Evolutionary conservation across 169 alveolate genomes (phyloP), one percentile per base, ranked within the genome.

Genomic region (Plasmodium knowlesi): DNA sequence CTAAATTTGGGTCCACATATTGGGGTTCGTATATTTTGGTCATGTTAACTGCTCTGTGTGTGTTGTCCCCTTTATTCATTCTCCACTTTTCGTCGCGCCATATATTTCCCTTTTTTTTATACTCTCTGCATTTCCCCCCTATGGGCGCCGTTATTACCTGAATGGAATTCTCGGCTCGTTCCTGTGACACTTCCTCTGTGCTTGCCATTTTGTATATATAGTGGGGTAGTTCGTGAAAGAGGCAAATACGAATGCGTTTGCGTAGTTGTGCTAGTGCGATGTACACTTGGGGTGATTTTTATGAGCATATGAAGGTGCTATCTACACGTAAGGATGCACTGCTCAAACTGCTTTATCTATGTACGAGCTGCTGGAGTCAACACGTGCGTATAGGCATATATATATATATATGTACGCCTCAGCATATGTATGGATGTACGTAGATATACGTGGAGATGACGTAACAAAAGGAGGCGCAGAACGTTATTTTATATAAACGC

Each of bases 81-180:
- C 61, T 50, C 61, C 61, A 12, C 25, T 25, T 25, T 32, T 41
- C 5, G 32, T 41, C 16, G 54, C 54, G 54, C 10, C 25, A 50
- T 50, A 4, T 16, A 50, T 12, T 16, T 80, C 57, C 37, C 54
- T 79, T 25, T 25, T 25, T 25, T 1, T 79, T 19, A 12, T 32
- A 8, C 6, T 10, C 25, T 83, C 34, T 32, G 39, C 72, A 50
- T 82, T 82, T 37, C 39, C 32, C 25, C 71, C 30, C 1, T 19
- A 67, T 1, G 39, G 30, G 30, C 37, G 30, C 37, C 10, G 30
- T 67, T 6, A 28, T 85, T 88, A 90, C 95, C 78, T 90, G 95
- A 22, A 90, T 90, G 4, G 95, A 79, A 34, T 90, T 90, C 83
- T 90, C 95, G 82, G 95, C 83, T 34, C 95, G 82, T 90, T 90